Base-by-base conservation (phyloP, 495 filamentous ascomycete genomes). In the Talaromyces thailandensis region DNA sequence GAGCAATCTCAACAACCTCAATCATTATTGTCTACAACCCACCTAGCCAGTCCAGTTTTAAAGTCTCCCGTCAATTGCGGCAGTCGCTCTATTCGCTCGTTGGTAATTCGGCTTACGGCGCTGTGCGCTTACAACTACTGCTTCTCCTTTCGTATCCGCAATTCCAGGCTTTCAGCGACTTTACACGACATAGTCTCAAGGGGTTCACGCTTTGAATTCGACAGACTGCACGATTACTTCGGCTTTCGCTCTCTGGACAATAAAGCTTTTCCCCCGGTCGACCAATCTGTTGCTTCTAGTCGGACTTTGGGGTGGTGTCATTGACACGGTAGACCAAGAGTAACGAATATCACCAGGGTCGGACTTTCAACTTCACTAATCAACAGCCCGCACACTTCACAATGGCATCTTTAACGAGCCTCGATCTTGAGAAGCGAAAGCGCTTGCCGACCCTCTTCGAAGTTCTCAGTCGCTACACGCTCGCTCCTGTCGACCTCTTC, bases 401-500 rank as follows among this genome's bases (percentile, higher is more conserved):
- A 26, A 61, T 61, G 59, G 59, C 43, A 9, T 61, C 59, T 2
- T 29, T 40, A 35, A 48, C 43, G 9, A 61, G 59, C n/a, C 43
- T 61, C 9, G 59, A 61, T 50, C 37, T 61, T 11, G 59, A 61
- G 31, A 61, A 61, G 69, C 86, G 94, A 58, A 94, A 96, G 70
- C 84, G 94, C 40, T 83, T 99, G 11, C 94, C 94, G 18, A 97
- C 90, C 0, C 86, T 98, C 43, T 96, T 94, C 71, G 94, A 99
- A 72, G 94, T 98, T 40, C 81, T 99, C 40, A 95, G 91, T 67
- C 85, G 95, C 58, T 84, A 90, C 51, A 99, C 94, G 2, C 81
- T 93, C 21, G 87, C 95, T 51, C 94, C 94, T 0, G 93, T 98
- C 40, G 95, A 98, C 71, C 83, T 99, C 11, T 98, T 94, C 78